Base-by-base conservation (phyloP, 2,329 filamentous ascomycete species). In the Chaetomium olivaceum region DNA sequence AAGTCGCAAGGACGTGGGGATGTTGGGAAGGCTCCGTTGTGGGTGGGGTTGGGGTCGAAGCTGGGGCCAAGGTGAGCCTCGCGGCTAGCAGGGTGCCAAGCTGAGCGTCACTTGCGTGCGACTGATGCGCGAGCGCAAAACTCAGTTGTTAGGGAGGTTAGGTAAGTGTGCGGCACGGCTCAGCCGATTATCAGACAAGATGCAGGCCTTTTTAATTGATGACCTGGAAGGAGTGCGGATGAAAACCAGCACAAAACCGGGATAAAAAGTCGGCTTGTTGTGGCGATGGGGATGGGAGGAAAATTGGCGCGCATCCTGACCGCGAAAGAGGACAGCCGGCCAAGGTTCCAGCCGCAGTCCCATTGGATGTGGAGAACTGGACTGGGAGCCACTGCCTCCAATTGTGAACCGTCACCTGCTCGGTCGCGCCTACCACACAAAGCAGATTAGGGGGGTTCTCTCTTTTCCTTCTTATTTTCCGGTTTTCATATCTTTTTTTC, bases 31-130 rank as follows among this genome's bases (percentile, higher is more conserved):
- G 68, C 52, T 67, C 62, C 58, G 61, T 43, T 19, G 39, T 23
- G 51, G 46, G 65, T 69, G 65, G 67, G 67, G 67, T 66, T 25
- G 48, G 19, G 12, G 48, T 36, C 4, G 25, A 52, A 58, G 56
- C 33, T 60, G 46, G 50, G 59, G 16, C 55, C 61, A 52, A 29
- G 39, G 54, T 58, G 33, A 64, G 62, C 48, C 62, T 64, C 25
- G 62, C 39, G 36, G 50, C 16, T 21, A 50, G 51, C 16, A 46
- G 19, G 16, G 7, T 36, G 31, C 48, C 9, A 23, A 36, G 29
- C 19, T 23, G 11, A 36, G 19, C 51, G n/a, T 14, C 31, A 36
- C 33, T 8, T 31, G 43, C 7, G 57, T n/a, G 57, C 21, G 46
- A 9, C 25, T 33, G 33, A 57, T 43, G 55, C 55, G n/a, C n/a